phyloP scores from a whole-genome alignment of 371 early-diverging fungal species.

The Smittium culicis region DNA sequence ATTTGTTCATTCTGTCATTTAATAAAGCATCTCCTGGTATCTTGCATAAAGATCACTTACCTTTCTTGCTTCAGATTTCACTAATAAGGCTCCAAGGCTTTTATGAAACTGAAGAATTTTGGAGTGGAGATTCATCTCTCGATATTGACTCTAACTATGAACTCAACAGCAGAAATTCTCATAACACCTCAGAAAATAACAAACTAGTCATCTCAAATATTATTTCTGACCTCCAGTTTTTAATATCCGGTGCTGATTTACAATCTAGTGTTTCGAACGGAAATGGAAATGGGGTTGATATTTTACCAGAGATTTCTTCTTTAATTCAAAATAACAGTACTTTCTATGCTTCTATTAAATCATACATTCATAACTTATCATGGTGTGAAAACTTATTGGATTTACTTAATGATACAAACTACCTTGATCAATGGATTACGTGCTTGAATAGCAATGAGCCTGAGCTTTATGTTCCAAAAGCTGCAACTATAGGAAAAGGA shows the following conservation, averaged over 20 bases:
- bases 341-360: conserved; percentile 10
- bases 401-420: conserved; percentile 16
- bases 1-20: conserved; percentile 73
- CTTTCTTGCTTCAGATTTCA: conserved; percentile 72
- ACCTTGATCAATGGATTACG: conserved; percentile 39
- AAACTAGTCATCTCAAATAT: conserved; percentile 17
- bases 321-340: conserved; percentile 32
- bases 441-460: conserved; percentile 42
- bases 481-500: conserved; percentile 15
- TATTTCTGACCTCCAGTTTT: conserved; percentile 35
- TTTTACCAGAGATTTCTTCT: conserved; percentile 35
- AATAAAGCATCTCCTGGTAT: conserved; percentile 68
- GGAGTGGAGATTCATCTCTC: conserved; percentile 11
- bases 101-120: conserved; percentile 7
- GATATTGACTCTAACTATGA: not conserved
- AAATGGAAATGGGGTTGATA: not conserved
- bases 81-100: conserved; percentile 63
- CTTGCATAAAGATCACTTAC: conserved; percentile 81
- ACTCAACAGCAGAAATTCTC: not conserved
- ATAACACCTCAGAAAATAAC: not conserved
- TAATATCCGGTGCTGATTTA: conserved; percentile 37
- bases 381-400: conserved; percentile 27
- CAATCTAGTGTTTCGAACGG: not conserved
- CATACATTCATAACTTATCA: conserved; percentile 18
- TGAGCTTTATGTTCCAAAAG: conserved; percentile 38